phyloP scores from a whole-genome alignment of 495 filamentous ascomycete species.

The Sordaria brevicollis region DNA sequence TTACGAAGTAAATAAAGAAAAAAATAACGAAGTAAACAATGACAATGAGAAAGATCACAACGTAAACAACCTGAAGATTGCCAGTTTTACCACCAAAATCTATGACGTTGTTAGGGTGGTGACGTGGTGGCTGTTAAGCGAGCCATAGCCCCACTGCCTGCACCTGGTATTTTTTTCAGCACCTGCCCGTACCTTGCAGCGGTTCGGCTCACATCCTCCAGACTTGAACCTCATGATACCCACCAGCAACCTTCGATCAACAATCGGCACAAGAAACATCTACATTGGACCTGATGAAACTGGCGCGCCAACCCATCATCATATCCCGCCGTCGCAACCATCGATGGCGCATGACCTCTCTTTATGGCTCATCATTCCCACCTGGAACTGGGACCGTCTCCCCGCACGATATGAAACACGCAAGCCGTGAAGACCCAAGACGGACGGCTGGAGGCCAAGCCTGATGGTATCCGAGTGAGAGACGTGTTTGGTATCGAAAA shows the following conservation, averaged over 20 bases:
- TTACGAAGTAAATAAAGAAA: too few species aligned
- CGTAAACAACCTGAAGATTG: too few species aligned
- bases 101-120: too few species aligned
- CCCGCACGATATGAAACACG: background rate
- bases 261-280: background rate
- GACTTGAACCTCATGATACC: background rate
- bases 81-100: too few species aligned
- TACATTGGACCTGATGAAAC: background rate
- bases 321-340: background rate
- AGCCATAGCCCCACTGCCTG: too few species aligned
- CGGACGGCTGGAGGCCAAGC: background rate
- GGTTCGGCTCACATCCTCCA: background rate
- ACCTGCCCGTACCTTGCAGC: background rate
- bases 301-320: background rate
- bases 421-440: background rate
- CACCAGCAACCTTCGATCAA: background rate
- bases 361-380: background rate
- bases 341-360: background rate
- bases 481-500: background rate
- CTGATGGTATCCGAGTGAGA: background rate
- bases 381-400: background rate
- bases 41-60: too few species aligned
- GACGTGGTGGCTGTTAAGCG: too few species aligned
- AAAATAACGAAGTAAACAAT: too few species aligned
- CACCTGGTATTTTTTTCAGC: background rate